Percentiles rank a stretch among this genome's conserved stretches.
These are phyloP conservation scores for Gnomoniopsis sp. DNA, from an alignment of 2,329 filamentous ascomycete genomes.

Conservation along the genomic window DNA sequence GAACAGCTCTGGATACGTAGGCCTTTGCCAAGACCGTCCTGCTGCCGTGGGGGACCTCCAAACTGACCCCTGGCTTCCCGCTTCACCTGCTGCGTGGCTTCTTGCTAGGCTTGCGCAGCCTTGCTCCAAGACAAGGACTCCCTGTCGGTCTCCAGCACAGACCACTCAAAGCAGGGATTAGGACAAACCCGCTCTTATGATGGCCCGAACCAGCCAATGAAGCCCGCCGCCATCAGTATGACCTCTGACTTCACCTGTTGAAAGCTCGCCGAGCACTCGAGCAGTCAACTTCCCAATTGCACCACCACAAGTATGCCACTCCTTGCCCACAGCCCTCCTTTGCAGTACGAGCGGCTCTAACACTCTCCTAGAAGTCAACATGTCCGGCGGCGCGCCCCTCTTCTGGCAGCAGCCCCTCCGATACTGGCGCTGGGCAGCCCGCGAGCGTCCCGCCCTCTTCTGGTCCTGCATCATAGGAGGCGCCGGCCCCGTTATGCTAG, in stretches of 20 bases:
- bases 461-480: slow-evolving; percentile 75
- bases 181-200: slow-evolving; percentile 1
- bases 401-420: slow-evolving; percentile 84
- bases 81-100: slow-evolving; percentile 11
- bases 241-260: slow-evolving; percentile 15
- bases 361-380: slow-evolving; percentile 33
- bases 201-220: slow-evolving; percentile 15
- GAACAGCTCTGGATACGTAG: slow-evolving; percentile 31
- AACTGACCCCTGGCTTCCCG: slow-evolving; percentile 4
- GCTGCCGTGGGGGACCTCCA: slow-evolving; percentile 4
- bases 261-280: background rate
- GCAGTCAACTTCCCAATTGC: background rate
- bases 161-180: background rate
- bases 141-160: background rate
- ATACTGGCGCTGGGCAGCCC: slow-evolving; percentile 84
- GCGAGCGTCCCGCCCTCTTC: slow-evolving; percentile 88
- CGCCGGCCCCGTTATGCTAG: slow-evolving; percentile 67
- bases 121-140: background rate
- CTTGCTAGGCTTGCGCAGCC: background rate
- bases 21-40: slow-evolving; percentile 29
- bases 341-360: background rate
- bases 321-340: background rate
- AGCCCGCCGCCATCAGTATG: background rate
- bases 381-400: slow-evolving; percentile 62
- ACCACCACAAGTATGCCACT: slow-evolving; percentile 1